Evolutionary conservation across 2,329 filamentous ascomycete species (phyloP).

Genomic region (Coniochaeta sp.): DNA sequence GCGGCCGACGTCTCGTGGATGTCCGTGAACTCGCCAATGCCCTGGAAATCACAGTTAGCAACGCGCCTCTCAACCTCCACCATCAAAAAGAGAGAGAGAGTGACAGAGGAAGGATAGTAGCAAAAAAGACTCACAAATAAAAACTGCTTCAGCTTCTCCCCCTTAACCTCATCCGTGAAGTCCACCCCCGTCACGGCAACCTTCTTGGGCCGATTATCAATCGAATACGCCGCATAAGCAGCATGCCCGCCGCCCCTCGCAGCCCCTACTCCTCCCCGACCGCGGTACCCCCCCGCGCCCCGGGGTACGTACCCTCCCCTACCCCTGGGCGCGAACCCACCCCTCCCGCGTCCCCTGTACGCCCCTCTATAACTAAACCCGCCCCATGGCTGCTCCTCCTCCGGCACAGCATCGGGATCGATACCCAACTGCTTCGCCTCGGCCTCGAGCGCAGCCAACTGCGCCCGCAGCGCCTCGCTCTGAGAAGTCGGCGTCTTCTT

Average conservation of each 20-base stretch:
- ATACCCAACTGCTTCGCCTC: slow-evolving; percentile 65
- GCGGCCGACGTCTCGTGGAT: slow-evolving; percentile 39
- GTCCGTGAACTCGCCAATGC: slow-evolving; percentile 54
- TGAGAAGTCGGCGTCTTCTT: slow-evolving; percentile 30
- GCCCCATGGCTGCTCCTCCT: slow-evolving; percentile 24
- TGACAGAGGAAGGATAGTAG: slow-evolving; percentile 18
- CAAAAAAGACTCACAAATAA: slow-evolving; percentile 49
- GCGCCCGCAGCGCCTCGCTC: slow-evolving; percentile 60
- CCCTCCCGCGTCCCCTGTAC: neutral
- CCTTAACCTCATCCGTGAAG: slow-evolving; percentile 52
- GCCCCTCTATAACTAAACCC: slow-evolving; percentile 12
- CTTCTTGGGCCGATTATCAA: slow-evolving; percentile 69
- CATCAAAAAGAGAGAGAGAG: too few species aligned
- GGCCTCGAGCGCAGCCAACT: slow-evolving; percentile 64
- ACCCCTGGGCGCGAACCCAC: slow-evolving; percentile 14
- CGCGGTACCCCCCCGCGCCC: slow-evolving; percentile 19
- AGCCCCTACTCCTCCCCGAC: slow-evolving; percentile 10
- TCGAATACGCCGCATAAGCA: slow-evolving; percentile 54
- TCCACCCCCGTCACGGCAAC: slow-evolving; percentile 57
- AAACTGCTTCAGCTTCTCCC: slow-evolving; percentile 64
- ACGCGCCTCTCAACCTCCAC: neutral
- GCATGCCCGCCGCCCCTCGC: slow-evolving; percentile 22
- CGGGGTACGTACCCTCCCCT: slow-evolving; percentile 10
- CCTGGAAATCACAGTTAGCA: slow-evolving; percentile 31
- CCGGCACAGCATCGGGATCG: slow-evolving; percentile 44